Evolutionary conservation across 2,329 filamentous ascomycete genomes (phyloP), one percentile per base, ranked within the genome.

Genomic region (Phialophora verrucosa): DNA sequence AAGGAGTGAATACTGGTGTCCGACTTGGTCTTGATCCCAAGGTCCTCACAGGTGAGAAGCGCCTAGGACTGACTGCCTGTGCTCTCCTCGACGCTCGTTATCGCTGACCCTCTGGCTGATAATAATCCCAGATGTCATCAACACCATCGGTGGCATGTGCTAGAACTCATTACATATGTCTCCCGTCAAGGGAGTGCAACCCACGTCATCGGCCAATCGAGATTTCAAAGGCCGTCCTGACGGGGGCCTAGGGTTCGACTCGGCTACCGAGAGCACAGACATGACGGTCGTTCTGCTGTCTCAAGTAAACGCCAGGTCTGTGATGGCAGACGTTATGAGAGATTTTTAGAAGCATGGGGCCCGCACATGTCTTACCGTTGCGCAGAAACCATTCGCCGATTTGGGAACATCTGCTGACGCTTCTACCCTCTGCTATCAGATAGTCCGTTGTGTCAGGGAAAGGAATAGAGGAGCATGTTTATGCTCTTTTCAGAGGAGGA

Each of bases 391-490:
- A 27, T 27, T 27, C 25, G 25, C 4, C 4, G 2, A 2, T 27
- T 27, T 27, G 25, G 25, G 25, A 4, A 4, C 25, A 27, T 27
- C 25, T 27, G 25, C 25, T 27, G 25, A 27, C 25, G 2, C 25
- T 27, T 27, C 25, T 27, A 27, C n/a, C 25, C 25, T 27, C 25
- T 27, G 25, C 25, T 27, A 27, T 27, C 25, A 27, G 25, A 27
- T 27, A 47, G 42, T 47, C 42, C 42, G 42, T 47, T 47, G 10
- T 87, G 83, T 76, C 80, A 74, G 63, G 84, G 83, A 67, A 72
- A 85, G 66, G 85, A 88, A 71, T 87, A 83, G 31, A 79, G 84
- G 64, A 84, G 87, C 29, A 81, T 88, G 1, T 87, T 83, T 65
- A 67, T 47, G 66, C 69, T 51, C 65, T 72, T 60, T 27, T 53